phyloP scores from a whole-genome alignment of 306 rosid species.

The Ammopiptanthus mongolicus region DNA sequence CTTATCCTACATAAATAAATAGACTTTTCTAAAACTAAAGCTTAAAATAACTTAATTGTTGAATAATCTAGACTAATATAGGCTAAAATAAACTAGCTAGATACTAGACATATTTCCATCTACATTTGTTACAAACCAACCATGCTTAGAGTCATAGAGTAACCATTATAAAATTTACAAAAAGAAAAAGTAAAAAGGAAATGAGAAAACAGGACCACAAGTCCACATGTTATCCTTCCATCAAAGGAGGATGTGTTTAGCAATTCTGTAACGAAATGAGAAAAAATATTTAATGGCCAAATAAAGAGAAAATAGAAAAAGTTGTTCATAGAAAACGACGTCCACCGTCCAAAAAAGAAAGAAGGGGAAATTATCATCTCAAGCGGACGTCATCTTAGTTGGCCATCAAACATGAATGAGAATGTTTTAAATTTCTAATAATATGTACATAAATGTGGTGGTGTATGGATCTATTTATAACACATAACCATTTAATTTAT shows the following conservation, averaged over 20 bases:
- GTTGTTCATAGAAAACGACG: conserved; percentile 23
- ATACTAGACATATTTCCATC: too few relatives aligned
- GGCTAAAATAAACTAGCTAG: too few relatives aligned
- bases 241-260: background rate
- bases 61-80: too few relatives aligned
- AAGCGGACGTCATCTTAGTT: background rate
- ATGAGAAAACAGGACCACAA: too few relatives aligned
- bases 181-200: background rate
- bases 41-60: too few relatives aligned
- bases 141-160: background rate
- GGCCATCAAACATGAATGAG: conserved; percentile 15
- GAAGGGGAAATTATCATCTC: background rate
- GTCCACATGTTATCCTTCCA: background rate
- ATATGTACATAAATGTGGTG: background rate
- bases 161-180: background rate
- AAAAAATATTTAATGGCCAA: background rate
- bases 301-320: background rate
- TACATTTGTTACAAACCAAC: background rate
- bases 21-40: too few relatives aligned
- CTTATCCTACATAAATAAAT: too few relatives aligned
- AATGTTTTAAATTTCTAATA: background rate
- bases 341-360: conserved; percentile 5
- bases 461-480: too few relatives aligned
- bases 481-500: too few relatives aligned
- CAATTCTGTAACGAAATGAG: background rate